A percentile compares a stretch with the other conserved stretches of the same genome.
phyloP scores from a whole-genome alignment of 352 stramenopile species.

The Pythium aristosporum region DNA sequence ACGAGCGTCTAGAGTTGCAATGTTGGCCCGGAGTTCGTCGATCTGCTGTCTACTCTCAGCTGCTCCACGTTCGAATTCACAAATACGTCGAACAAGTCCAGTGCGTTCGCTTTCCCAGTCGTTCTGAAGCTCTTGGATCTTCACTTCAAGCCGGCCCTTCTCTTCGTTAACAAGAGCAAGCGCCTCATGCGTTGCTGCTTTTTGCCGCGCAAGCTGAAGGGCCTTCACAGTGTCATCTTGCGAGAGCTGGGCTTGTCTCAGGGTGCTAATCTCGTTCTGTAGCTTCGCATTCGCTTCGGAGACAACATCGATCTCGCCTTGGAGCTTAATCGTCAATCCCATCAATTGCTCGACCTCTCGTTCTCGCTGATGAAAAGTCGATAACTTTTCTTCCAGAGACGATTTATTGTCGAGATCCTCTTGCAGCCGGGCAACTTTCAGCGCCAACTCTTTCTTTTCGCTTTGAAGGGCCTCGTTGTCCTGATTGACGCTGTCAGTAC shows the following conservation, averaged over 20 bases:
- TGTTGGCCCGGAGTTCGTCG: not conserved
- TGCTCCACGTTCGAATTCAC: constrained; percentile 22
- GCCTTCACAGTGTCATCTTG: constrained; percentile 76
- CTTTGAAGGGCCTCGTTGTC: constrained; percentile 24
- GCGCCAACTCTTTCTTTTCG: constrained; percentile 16
- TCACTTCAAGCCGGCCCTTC: constrained; percentile 44
- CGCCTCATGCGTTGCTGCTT: constrained; percentile 57
- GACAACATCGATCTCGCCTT: constrained; percentile 31
- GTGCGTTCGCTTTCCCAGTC: constrained; percentile 11
- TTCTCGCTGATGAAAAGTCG: constrained; percentile 31
- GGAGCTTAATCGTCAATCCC: constrained; percentile 37
- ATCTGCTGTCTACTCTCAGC: not conserved
- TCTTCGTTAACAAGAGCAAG: constrained; percentile 57
- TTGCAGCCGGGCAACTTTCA: constrained; percentile 3
- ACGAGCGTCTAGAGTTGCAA: not conserved
- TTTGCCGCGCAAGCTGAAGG: constrained; percentile 64
- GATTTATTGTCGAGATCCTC: constrained; percentile 14
- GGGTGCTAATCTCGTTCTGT: constrained; percentile 32
- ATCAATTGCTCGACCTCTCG: constrained; percentile 53
- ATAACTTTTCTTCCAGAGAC: constrained; percentile 12
- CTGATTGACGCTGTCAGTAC: constrained; percentile 2
- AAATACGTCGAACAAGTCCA: not conserved
- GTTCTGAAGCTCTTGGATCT: constrained; percentile 30
- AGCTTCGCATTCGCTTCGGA: constrained; percentile 28
- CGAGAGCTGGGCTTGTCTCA: constrained; percentile 43